These are phyloP conservation scores for Exophiala lecanii-corni DNA, from an alignment of 2,329 filamentous ascomycete species.

Conservation along the genomic window DNA sequence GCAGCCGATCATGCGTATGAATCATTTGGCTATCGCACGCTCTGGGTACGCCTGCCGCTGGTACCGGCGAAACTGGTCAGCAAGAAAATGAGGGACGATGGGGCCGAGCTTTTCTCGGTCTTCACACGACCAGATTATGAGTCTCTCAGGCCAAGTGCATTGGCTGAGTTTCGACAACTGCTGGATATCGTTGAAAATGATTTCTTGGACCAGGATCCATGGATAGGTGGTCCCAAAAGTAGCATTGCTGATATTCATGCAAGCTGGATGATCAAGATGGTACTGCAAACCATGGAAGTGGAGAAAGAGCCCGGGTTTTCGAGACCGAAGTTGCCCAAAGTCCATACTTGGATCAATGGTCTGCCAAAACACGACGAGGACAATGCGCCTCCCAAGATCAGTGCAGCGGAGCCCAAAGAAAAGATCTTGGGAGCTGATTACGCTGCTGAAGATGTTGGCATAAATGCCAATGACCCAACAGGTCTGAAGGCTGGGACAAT, in stretches of 20 bases:
- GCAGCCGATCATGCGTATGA: conserved; percentile 17
- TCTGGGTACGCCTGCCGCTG: conserved; percentile 13
- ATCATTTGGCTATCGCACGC: conserved; percentile 10
- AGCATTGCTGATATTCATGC: conserved; percentile 10
- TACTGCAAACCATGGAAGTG: conserved; percentile 4
- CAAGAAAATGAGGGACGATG: conserved; percentile 10
- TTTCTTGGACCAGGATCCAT: conserved; percentile 7
- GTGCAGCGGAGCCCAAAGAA: conserved; percentile 6
- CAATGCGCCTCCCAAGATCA: conserved; percentile 9
- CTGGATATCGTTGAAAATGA: conserved; percentile 14
- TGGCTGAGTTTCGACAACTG: conserved; percentile 8
- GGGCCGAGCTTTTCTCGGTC: conserved; percentile 11
- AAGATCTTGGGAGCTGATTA: conserved; percentile 5
- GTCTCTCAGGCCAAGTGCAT: conserved; percentile 7
- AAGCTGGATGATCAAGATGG: conserved; percentile 7
- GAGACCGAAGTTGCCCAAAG: conserved; percentile 9
- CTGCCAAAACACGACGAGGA: conserved; percentile 9
- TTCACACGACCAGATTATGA: conserved; percentile 8
- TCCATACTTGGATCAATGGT: conserved; percentile 14
- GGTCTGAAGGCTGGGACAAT: conserved; percentile 6
- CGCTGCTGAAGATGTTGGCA: conserved; percentile 10
- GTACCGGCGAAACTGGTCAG: conserved; percentile 11
- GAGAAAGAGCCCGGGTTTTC: conserved; percentile 9
- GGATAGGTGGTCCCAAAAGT: conserved; percentile 6
- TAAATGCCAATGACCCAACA: conserved; percentile 10